phyloP scores from a whole-genome alignment of 2,329 filamentous ascomycete species.

The Trichoderma asperellum region DNA sequence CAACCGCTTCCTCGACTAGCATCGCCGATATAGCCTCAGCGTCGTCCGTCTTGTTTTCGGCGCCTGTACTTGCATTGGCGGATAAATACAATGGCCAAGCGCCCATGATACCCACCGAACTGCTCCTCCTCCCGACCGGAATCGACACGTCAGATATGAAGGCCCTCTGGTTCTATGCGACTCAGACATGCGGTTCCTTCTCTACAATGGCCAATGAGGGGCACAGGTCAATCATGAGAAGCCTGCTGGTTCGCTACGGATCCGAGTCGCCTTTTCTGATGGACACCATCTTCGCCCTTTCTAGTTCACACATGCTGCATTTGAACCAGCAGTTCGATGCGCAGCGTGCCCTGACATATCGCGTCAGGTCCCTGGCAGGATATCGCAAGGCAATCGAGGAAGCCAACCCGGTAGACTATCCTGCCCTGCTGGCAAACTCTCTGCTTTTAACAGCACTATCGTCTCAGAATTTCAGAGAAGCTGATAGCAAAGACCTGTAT shows the following conservation, averaged over 20 bases:
- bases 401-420: constrained; percentile 50
- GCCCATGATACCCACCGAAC: constrained; percentile 33
- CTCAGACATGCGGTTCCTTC: constrained; percentile 52
- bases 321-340: constrained; percentile 46
- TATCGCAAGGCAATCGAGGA: constrained; percentile 56
- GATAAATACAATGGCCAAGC: background rate
- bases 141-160: constrained; percentile 53
- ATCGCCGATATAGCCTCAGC: constrained; percentile 6
- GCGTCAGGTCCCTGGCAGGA: constrained; percentile 54
- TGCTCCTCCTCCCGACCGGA: constrained; percentile 40
- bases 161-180: constrained; percentile 60
- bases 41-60: constrained; percentile 21
- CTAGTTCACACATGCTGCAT: constrained; percentile 54
- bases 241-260: constrained; percentile 53
- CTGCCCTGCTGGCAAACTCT: constrained; percentile 56
- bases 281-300: constrained; percentile 57
- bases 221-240: constrained; percentile 49
- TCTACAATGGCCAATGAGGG: constrained; percentile 44
- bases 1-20: background rate
- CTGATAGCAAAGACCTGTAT: constrained; percentile 50
- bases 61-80: background rate
- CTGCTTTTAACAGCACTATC: constrained; percentile 56
- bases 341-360: constrained; percentile 49
- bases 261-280: constrained; percentile 59
- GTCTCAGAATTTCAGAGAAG: constrained; percentile 56